phyloP scores from a whole-genome alignment of 768 basidiomycete genomes.

The Pulveroboletus sp. region DNA sequence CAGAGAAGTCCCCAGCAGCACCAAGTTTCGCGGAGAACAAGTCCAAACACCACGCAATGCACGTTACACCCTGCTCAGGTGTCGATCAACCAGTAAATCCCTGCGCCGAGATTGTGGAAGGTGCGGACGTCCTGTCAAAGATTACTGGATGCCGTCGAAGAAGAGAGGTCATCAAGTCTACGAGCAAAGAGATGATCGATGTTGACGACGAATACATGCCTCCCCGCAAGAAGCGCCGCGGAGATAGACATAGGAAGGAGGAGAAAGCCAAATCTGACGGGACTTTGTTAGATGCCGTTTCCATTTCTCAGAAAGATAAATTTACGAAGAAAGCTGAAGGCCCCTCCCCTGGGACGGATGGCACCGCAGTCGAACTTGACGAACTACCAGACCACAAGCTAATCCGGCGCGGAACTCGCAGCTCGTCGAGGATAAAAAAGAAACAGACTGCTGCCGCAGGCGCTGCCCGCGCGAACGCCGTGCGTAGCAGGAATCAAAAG shows the following conservation, averaged over 20 bases:
- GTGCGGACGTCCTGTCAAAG: constrained; percentile 7
- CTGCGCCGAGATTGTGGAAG: not conserved
- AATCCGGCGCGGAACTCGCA: constrained; percentile 10
- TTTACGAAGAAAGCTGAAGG: constrained; percentile 33
- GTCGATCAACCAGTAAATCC: not conserved
- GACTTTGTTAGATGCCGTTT: not conserved
- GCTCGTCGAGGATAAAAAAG: constrained; percentile 16
- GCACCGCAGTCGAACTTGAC: constrained; percentile 29
- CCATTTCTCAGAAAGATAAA: constrained; percentile 24
- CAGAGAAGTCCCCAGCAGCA: not conserved
- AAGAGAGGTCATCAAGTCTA: constrained; percentile 13
- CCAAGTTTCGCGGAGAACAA: not conserved
- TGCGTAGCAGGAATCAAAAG: constrained; percentile 23
- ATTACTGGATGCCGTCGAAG: constrained; percentile 28
- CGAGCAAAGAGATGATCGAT: constrained; percentile 4
- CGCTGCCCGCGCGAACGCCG: constrained; percentile 26
- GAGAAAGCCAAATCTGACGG: constrained; percentile 1
- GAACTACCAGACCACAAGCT: constrained; percentile 24
- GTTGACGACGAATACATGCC: constrained; percentile 12
- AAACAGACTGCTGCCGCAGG: no score
- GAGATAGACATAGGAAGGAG: not conserved
- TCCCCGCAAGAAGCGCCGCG: constrained; percentile 21
- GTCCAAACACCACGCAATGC: not conserved
- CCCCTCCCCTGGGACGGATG: constrained; percentile 26
- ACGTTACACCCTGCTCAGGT: not conserved